phyloP scores from a whole-genome alignment of 306 rosid genomes.

The Lablab purpureus region DNA sequence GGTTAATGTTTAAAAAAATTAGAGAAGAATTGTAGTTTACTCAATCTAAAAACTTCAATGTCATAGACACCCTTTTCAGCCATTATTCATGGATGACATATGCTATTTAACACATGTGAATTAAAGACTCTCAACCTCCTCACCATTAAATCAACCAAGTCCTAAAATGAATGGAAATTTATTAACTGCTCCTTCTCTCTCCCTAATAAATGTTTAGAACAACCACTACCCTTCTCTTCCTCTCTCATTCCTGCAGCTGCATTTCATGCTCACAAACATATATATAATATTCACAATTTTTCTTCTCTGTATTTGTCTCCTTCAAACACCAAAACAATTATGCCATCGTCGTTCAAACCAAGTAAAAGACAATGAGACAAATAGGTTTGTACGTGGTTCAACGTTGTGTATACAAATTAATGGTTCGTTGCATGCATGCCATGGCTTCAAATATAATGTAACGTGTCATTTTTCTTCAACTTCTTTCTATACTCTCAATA shows the following conservation, averaged over 20 bases:
- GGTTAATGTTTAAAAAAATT: neutral
- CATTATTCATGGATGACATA: constrained; percentile 53
- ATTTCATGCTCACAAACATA: constrained; percentile 46
- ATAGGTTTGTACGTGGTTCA: neutral
- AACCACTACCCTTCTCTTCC: constrained; percentile 41
- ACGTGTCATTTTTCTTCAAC: neutral
- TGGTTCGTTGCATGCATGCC: neutral
- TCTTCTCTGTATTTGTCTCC: constrained; percentile 15
- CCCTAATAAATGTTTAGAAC: constrained; percentile 49
- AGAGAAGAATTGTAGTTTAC: neutral
- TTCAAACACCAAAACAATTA: constrained; percentile 18
- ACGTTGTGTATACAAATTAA: neutral
- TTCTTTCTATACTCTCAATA: neutral
- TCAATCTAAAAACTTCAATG: constrained; percentile 48
- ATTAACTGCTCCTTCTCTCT: constrained; percentile 48
- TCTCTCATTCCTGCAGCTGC: constrained; percentile 35
- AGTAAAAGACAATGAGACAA: constrained; percentile 25
- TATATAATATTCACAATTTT: neutral
- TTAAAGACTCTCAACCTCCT: constrained; percentile 56
- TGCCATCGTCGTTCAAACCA: constrained; percentile 8
- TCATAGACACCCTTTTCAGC: constrained; percentile 59
- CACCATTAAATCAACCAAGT: constrained; percentile 54
- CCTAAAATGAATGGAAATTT: constrained; percentile 44
- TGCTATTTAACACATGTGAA: constrained; percentile 45
- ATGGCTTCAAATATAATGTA: constrained; percentile 14